Base-by-base conservation (phyloP, 2,329 filamentous ascomycete species). In the Alternaria gaisen region DNA sequence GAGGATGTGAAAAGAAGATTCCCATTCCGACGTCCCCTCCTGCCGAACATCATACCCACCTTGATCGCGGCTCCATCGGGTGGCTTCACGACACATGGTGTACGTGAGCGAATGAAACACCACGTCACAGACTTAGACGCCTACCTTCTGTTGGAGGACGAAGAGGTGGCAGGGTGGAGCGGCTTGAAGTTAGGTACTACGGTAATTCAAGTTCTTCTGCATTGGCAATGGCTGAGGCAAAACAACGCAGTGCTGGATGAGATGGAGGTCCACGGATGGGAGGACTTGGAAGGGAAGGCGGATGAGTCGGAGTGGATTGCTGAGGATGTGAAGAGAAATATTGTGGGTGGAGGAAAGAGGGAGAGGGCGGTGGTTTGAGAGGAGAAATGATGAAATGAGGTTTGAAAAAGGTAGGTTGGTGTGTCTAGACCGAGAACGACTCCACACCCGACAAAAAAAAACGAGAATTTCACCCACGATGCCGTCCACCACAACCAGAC, bases 201-300 rank as follows among this genome's bases (percentile, higher is more conserved):
- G 53, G 36, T 64, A 7, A 61, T 55, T 7, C 58, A 64, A 42
- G 63, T 68, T 3, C 36, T 71, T 1, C 20, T 72, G 59, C 65
- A 69, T 26, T 76, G 73, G 73, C 71, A 73, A 58, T 73, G 71
- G 73, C 42, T 76, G 53, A 63, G 72, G 43, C 22, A 61, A 32
- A 72, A 71, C 28, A 75, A 72, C 16, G 66, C 67, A 47, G 53
- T 50, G 6, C 32, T 76, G 34, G 65, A 61, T 10, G 68, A 69
- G 9, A 73, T 75, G 72, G 69, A 74, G 40, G 56, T 64, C 3
- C 4, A 42, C 14, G 66, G 56, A 6, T 76, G 70, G 68, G 66
- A 70, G 43, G 71, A 70, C 16, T 20, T 75, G 50, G 71, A 69
- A 2, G 65, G 63, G 0, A 63, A 43, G 44, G 68, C 64, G 0